A percentile compares a stretch with the other conserved stretches of the same genome.
These are phyloP conservation scores for Sarocladiaceae sp. DNA, from an alignment of 2,329 filamentous ascomycete genomes.

Conservation along the genomic window DNA sequence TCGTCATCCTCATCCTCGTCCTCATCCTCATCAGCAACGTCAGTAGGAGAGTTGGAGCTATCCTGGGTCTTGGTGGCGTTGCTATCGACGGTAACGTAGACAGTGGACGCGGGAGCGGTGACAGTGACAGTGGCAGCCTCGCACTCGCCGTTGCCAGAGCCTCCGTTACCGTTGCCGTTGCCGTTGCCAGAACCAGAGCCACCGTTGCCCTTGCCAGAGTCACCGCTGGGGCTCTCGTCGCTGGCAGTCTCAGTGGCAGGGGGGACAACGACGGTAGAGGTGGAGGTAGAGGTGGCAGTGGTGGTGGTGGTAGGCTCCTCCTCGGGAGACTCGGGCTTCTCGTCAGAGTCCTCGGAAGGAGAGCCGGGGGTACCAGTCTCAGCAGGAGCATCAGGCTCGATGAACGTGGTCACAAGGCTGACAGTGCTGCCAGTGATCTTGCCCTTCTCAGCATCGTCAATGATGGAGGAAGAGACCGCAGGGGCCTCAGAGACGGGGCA, in stretches of 20 bases:
- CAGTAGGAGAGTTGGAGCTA: slow-evolving; percentile 9
- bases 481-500: slow-evolving; percentile 38
- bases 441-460: slow-evolving; percentile 28
- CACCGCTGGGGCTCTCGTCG: slow-evolving; percentile 17
- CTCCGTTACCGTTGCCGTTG: slow-evolving; percentile 12
- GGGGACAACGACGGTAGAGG: slow-evolving; percentile 28
- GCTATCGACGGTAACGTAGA: slow-evolving; percentile 27
- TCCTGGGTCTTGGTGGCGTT: slow-evolving; percentile 14
- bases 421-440: slow-evolving; percentile 32
- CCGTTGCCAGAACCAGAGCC: slow-evolving; percentile 11
- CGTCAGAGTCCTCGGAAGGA: slow-evolving; percentile 7
- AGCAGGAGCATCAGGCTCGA: slow-evolving; percentile 5
- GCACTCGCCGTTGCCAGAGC: slow-evolving; percentile 13
- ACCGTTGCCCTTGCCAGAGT: slow-evolving; percentile 12
- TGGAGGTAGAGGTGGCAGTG: slow-evolving; percentile 30
- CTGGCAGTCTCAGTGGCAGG: slow-evolving; percentile 16
- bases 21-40: slow-evolving; percentile 9
- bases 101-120: slow-evolving; percentile 26
- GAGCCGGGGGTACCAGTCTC: slow-evolving; percentile 6
- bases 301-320: slow-evolving; percentile 29
- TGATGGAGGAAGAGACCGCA: slow-evolving; percentile 33
- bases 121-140: slow-evolving; percentile 20
- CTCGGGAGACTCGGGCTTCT: slow-evolving; percentile 7
- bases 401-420: slow-evolving; percentile 16
- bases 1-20: slow-evolving; percentile 10